These are phyloP conservation scores for Citrus hindsii DNA, from an alignment of 345 rosid genomes.

Conservation along the genomic window DNA sequence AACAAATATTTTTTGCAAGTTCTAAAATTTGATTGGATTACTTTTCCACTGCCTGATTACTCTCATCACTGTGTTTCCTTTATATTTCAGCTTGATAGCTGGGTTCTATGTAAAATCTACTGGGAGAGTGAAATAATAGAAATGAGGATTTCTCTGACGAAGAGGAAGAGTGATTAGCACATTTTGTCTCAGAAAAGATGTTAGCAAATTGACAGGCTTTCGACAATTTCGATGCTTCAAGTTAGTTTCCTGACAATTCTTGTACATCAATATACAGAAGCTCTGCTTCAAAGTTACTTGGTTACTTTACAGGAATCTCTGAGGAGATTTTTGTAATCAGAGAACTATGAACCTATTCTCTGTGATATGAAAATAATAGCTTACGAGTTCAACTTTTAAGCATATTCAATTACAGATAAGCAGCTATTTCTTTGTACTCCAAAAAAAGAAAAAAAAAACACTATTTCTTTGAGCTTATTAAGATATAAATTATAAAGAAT, in stretches of 20 bases:
- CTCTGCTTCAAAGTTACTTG: not conserved
- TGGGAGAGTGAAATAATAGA: not conserved
- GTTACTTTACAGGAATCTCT: not conserved
- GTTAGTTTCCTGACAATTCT: not conserved
- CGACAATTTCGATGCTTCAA: not conserved
- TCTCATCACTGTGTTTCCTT: not conserved
- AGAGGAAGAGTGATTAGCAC: slow-evolving; percentile 1
- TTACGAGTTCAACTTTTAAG: not conserved
- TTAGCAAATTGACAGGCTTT: not conserved
- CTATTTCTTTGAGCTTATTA: not conserved
- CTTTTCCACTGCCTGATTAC: not conserved
- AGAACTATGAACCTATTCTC: not conserved
- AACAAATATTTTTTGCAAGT: not conserved
- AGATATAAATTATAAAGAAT: not conserved
- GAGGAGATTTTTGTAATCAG: not conserved
- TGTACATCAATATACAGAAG: not conserved
- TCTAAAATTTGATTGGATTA: not conserved
- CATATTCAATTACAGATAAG: not conserved
- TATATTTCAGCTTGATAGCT: slow-evolving; percentile 1
- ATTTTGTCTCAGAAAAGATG: not conserved
- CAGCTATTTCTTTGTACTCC: not conserved
- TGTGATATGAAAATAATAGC: not conserved
- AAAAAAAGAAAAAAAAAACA: too few relatives aligned
- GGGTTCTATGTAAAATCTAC: slow-evolving; percentile 9
- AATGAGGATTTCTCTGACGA: slow-evolving; percentile 3